A percentile compares a stretch with the other conserved stretches of the same genome.
Conservation (phyloP, 805 yeast genomes). For the Cyberlindnera samutprakarnensis region DNA sequence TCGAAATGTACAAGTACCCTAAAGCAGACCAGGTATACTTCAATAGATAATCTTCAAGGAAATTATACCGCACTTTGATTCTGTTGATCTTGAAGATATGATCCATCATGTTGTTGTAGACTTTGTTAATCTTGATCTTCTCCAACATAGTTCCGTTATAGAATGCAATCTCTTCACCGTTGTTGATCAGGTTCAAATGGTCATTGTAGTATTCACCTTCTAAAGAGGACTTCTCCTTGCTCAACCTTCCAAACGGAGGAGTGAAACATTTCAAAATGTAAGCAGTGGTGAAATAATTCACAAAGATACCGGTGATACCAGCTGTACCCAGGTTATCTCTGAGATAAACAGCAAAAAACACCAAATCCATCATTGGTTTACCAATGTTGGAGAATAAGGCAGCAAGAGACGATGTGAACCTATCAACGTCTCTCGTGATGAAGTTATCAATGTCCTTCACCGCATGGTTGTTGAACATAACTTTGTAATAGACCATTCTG, state of each 20-base stretch:
- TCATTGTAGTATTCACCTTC: conserved; percentile 88
- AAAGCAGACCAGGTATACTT: conserved; percentile 93
- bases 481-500: conserved; percentile 75
- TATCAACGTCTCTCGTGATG: conserved; percentile 75
- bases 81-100: conserved; percentile 50
- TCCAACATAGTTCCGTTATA: conserved; percentile 85
- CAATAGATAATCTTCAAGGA: conserved; percentile 78
- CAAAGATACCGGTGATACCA: conserved; percentile 77
- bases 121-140: conserved; percentile 50
- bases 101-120: conserved; percentile 49
- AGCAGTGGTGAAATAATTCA: conserved; percentile 78
- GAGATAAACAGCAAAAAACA: conserved; percentile 76
- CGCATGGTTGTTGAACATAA: conserved; percentile 41
- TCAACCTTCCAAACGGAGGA: conserved; percentile 77
- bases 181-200: conserved; percentile 76
- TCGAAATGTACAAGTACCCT: conserved; percentile 85
- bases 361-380: conserved; percentile 81
- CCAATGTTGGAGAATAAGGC: conserved; percentile 84
- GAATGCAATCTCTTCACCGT: conserved; percentile 90
- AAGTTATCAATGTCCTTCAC: conserved; percentile 70
- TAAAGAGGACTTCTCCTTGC: conserved; percentile 63
- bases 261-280: conserved; percentile 61
- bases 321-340: conserved; percentile 79
- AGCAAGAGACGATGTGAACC: conserved; percentile 75
- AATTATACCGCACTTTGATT: conserved; percentile 57